Evolutionary conservation across 1,284 basidiomycete species (phyloP).

Genomic region (Hemileia vastatrix): DNA sequence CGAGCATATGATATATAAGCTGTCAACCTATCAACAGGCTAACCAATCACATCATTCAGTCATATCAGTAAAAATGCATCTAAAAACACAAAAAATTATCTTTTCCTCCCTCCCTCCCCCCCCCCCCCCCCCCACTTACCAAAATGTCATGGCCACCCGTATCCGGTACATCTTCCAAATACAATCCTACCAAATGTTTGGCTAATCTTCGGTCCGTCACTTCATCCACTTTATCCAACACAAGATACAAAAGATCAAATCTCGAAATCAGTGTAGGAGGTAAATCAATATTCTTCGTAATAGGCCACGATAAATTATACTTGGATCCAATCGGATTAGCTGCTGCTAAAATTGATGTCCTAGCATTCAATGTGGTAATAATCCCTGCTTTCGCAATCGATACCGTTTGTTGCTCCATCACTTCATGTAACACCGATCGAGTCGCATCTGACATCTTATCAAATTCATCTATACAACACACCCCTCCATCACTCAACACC

Average conservation of each 20-base stretch:
- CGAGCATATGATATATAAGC: conserved; percentile 91
- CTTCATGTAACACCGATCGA: conserved; percentile 92
- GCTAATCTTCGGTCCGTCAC: conserved; percentile 76
- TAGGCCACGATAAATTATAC: conserved; percentile 57
- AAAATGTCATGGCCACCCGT: conserved; percentile 63
- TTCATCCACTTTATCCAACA: conserved; percentile 91
- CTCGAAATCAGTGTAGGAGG: conserved; percentile 95
- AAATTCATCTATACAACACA: conserved; percentile 99
- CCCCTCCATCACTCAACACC: conserved; percentile 91
- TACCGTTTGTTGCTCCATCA: conserved; percentile 99
- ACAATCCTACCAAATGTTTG: conserved; percentile 83
- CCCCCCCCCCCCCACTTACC: conserved; percentile 49
- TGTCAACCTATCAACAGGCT: conserved; percentile 81
- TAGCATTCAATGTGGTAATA: conserved; percentile 93
- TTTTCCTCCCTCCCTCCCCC: not conserved
- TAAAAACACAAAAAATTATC: not conserved
- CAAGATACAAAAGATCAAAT: conserved; percentile 95
- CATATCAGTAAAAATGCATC: not conserved
- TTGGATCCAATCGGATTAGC: conserved; percentile 95
- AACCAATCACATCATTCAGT: not conserved
- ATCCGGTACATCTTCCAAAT: conserved; percentile 78
- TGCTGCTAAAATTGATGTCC: conserved; percentile 91
- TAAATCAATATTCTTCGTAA: conserved; percentile 55
- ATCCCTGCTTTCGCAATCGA: conserved; percentile 99
- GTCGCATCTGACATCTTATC: conserved; percentile 99